Evolutionary conservation across 2,329 filamentous ascomycete genomes (phyloP), one percentile per base, ranked within the genome.

Genomic region (Cladosporium sp.): DNA sequence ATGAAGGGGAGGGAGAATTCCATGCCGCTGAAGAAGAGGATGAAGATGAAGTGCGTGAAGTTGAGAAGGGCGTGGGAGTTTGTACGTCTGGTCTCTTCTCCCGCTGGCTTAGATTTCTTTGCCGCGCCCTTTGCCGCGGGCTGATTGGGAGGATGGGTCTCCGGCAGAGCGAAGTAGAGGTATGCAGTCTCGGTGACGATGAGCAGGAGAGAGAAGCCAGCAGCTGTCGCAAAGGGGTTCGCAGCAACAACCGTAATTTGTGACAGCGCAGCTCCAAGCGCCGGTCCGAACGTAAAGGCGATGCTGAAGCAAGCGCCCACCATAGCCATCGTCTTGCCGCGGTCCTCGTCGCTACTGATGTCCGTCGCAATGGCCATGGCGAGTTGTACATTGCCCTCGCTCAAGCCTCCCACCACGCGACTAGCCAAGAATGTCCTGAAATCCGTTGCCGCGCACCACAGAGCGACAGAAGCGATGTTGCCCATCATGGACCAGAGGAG

Each of bases 1-100:
- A 99, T 91, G 68, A 99, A 99, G 0, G 93, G 91, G 3, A 99
- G 80, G 1, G 90, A 96, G 69, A 96, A 97, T 67, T 99, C 93
- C 86, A 99, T 92, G 54, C 93, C 93, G 2, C 89, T 96, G 72
- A 99, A 99, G 71, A 96, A 96, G 11, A 99, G 83, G 53, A 99
- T 83, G 70, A 99, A 99, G 41, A 85, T 73, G 64, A 97, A 86
- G 70, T 99, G 93, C 0, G 89, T 84, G 1, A 85, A 72, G 66
- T 96, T 96, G 41, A 99, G 82, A 11, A 95, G 68, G 24, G 82
- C 72, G 59, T 93, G 89, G 3, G 86, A 89, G 70, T 97, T 97
- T 3, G 89, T 95, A 52, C 86, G 77, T 38, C 58, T 54, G 58
- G 57, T 20, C 58, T 56, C 42, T 13, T 53, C 51, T 32, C 53